Conservation (phyloP, 371 early-diverging fungal genomes). For the Saksenaea vasiformis region DNA sequence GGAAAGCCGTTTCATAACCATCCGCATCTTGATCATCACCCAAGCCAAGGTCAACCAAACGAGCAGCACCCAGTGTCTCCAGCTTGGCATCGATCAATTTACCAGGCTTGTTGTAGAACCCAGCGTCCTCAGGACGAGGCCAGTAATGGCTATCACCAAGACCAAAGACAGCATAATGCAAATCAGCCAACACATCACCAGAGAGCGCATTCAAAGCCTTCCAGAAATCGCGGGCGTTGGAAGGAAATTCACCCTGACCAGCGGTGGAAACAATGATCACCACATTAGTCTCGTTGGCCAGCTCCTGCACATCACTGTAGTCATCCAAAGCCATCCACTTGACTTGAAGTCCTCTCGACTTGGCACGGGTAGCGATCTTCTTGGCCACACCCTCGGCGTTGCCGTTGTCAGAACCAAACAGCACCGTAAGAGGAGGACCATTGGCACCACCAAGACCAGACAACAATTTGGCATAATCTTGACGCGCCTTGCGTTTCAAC, state of each 20-base stretch:
- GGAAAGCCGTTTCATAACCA: slow-evolving; percentile 83
- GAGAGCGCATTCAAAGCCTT: slow-evolving; percentile 62
- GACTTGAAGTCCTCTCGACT: slow-evolving; percentile 75
- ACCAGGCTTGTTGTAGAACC: slow-evolving; percentile 89
- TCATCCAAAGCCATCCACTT: slow-evolving; percentile 82
- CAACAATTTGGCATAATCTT: slow-evolving; percentile 70
- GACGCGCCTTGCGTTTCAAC: slow-evolving; percentile 53
- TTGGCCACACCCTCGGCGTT: slow-evolving; percentile 86
- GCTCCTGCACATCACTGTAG: slow-evolving; percentile 72
- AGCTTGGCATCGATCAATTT: slow-evolving; percentile 84
- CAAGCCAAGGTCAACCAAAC: slow-evolving; percentile 67
- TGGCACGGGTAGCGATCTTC: slow-evolving; percentile 78
- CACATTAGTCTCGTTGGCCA: slow-evolving; percentile 74
- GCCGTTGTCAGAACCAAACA: slow-evolving; percentile 92
- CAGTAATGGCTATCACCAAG: slow-evolving; percentile 95
- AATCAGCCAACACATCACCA: slow-evolving; percentile 69
- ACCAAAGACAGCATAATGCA: slow-evolving; percentile 81
- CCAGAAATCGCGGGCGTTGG: slow-evolving; percentile 87
- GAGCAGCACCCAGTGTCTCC: slow-evolving; percentile 70
- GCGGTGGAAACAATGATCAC: slow-evolving; percentile 84
- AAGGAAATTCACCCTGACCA: slow-evolving; percentile 95
- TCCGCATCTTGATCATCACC: slow-evolving; percentile 95
- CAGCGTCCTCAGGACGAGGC: slow-evolving; percentile 88
- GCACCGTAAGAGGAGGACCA: slow-evolving; percentile 78
- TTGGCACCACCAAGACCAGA: slow-evolving; percentile 69